Evolutionary conservation across 345 rosid genomes (phyloP).

Genomic region (Adansonia digitata): DNA sequence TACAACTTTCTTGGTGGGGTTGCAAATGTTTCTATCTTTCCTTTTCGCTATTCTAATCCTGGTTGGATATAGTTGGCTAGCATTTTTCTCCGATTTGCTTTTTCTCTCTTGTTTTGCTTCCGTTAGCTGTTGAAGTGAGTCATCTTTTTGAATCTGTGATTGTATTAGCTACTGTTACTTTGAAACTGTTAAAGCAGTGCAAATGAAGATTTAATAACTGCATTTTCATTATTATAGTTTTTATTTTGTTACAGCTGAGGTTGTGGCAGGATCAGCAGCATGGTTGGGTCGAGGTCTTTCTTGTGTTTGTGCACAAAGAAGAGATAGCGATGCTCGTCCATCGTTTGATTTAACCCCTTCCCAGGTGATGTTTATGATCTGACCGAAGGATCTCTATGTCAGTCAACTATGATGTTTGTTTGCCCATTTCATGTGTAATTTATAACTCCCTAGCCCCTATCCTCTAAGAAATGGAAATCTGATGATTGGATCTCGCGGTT

Average conservation of each 20-base stretch:
- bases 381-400: background rate
- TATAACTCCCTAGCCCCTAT: background rate
- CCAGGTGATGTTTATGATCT: constrained; percentile 46
- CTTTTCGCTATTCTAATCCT: background rate
- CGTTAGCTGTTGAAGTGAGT: background rate
- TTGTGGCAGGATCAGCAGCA: constrained; percentile 97
- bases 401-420: background rate
- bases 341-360: constrained; percentile 91
- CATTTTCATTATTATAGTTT: constrained; percentile 23
- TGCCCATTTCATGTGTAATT: background rate
- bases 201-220: constrained; percentile 14
- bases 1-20: background rate
- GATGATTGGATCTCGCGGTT: background rate
- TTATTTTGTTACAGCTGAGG: constrained; percentile 80
- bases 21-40: background rate
- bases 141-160: background rate
- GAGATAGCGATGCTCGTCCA: constrained; percentile 77
- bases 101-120: background rate
- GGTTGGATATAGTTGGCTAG: background rate
- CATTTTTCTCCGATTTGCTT: background rate
- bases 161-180: background rate
- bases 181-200: background rate
- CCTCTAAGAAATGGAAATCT: background rate
- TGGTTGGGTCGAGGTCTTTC: constrained; percentile 99
- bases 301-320: constrained; percentile 95